Evolutionary conservation across 495 filamentous ascomycete genomes (phyloP), one percentile per base, ranked within the genome.

Genomic region (Copromyces sp.): DNA sequence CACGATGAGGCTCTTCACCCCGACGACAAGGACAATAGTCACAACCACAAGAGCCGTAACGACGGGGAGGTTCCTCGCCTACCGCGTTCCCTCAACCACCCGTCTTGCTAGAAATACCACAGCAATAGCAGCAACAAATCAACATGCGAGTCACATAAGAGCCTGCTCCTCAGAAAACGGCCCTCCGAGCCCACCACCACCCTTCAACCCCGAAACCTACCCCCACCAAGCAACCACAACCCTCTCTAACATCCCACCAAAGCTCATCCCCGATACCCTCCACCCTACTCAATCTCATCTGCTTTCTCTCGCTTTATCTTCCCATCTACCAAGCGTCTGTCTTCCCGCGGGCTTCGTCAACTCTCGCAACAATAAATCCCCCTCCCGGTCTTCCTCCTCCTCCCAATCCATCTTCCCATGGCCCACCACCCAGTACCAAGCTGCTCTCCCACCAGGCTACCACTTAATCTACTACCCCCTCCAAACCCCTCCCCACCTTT

Each of bases 391-490:
- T 47, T 47, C 17, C n/a, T 71, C 11, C 72, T 71, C 35, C 65
- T 41, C 3, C 35, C 77, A 17, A 4, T 24, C 44, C 44, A 47
- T 47, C 69, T 65, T 8, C 68, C 42, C 37, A 20, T 68, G 40
- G 39, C 35, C 17, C 3, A 14, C 35, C 71, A 90, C 3, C 86
- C 59, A 17, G 4, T 20, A 32, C 14, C 39, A 20, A 24, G 4
- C 17, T 12, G 20, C 37, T 4, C 74, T 93, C 1, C 90, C 89
- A 0, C 84, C 87, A 3, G 91, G 90, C 11, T 89, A 93, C 78
- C 92, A 95, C 75, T 83, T 93, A 11, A 85, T 89, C 35, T 92
- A 94, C 80, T 94, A 92, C 81, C 89, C 91, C 2, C 86, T 89
- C 0, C 84, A 86, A 44, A 83, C 87, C 68, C 80, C 85, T 3